A percentile compares a stretch with the other conserved stretches of the same genome.
phyloP scores from a whole-genome alignment of 495 filamentous ascomycete species.

The Xylaria curta region DNA sequence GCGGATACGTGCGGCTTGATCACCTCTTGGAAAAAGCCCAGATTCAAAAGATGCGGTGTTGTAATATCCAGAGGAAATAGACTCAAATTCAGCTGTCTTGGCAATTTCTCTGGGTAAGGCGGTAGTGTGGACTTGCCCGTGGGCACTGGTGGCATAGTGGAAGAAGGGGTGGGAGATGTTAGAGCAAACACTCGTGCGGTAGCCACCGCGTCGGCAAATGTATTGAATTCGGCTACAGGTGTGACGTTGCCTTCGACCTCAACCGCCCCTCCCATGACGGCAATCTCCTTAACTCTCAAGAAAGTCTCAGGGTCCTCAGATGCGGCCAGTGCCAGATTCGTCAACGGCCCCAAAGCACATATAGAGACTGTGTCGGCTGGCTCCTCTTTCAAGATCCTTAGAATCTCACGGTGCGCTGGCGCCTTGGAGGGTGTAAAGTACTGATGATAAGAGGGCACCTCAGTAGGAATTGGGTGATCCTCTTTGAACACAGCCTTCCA shows the following conservation, averaged over 20 bases:
- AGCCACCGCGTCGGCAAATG: slow-evolving; percentile 80
- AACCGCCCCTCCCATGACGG: slow-evolving; percentile 97
- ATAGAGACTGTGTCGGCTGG: slow-evolving; percentile 85
- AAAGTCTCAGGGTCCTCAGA: slow-evolving; percentile 85
- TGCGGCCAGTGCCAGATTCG: slow-evolving; percentile 88
- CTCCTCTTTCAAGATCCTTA: slow-evolving; percentile 77
- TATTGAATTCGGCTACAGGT: slow-evolving; percentile 84
- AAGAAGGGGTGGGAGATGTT: slow-evolving; percentile 75
- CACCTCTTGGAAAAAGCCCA: slow-evolving; percentile 61
- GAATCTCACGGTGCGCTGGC: slow-evolving; percentile 82
- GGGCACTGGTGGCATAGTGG: slow-evolving; percentile 68
- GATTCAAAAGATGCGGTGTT: slow-evolving; percentile 69
- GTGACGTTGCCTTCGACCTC: slow-evolving; percentile 79
- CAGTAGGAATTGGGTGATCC: slow-evolving; percentile 49
- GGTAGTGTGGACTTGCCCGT: slow-evolving; percentile 54
- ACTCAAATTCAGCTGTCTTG: slow-evolving; percentile 71
- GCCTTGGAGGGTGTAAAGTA: slow-evolving; percentile 75
- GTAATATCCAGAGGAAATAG: slow-evolving; percentile 93
- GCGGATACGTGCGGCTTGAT: slow-evolving; percentile 54
- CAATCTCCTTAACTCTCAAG: slow-evolving; percentile 84
- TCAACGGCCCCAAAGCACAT: slow-evolving; percentile 87
- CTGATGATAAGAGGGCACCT: slow-evolving; percentile 49
- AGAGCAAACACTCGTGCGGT: slow-evolving; percentile 89
- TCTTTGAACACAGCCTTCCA: slow-evolving; percentile 83
- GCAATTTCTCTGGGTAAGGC: slow-evolving; percentile 71